Conservation (phyloP, 23 red algal species). For the Gracilaria domingensis region DNA sequence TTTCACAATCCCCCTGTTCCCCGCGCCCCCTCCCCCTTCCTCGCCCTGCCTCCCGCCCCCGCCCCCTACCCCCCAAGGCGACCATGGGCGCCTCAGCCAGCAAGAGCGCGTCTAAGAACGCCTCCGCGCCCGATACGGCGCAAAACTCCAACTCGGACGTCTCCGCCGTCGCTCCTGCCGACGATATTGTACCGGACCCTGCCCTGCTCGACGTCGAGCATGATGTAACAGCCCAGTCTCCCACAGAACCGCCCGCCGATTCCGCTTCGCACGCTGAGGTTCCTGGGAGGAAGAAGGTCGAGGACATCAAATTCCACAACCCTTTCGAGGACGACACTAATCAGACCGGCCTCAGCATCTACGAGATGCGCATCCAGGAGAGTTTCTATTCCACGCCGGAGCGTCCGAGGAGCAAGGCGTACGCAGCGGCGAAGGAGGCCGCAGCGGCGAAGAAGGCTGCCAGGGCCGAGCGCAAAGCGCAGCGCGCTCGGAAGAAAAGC, state of each 20-base stretch:
- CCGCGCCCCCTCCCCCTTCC: neutral
- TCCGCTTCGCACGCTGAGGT: slow-evolving; percentile 4
- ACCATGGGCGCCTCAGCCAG: slow-evolving; percentile 43
- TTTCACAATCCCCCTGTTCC: neutral
- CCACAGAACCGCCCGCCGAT: neutral
- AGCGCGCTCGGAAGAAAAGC: slow-evolving; percentile 36
- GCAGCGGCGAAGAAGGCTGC: slow-evolving; percentile 19
- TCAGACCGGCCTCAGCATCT: slow-evolving; percentile 54
- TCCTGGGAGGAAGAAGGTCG: slow-evolving; percentile 48
- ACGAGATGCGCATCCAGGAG: slow-evolving; percentile 58
- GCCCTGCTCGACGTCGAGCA: neutral
- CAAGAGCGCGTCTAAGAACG: slow-evolving; percentile 33
- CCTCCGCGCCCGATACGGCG: neutral
- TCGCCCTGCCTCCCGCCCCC: neutral
- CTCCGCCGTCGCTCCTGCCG: slow-evolving; percentile 24
- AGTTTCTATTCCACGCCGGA: slow-evolving; percentile 58
- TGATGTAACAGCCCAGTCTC: neutral
- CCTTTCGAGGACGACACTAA: slow-evolving; percentile 49
- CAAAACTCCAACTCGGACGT: slow-evolving; percentile 30
- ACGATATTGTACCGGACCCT: neutral
- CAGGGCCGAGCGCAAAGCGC: slow-evolving; percentile 50
- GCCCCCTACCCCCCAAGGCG: neutral
- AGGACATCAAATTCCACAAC: slow-evolving; percentile 49
- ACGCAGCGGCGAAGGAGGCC: slow-evolving; percentile 40
- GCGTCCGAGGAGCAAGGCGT: slow-evolving; percentile 34